Evolutionary conservation across 495 filamentous ascomycete genomes (phyloP), one percentile per base, ranked within the genome.

Genomic region (Cercophora samala): DNA sequence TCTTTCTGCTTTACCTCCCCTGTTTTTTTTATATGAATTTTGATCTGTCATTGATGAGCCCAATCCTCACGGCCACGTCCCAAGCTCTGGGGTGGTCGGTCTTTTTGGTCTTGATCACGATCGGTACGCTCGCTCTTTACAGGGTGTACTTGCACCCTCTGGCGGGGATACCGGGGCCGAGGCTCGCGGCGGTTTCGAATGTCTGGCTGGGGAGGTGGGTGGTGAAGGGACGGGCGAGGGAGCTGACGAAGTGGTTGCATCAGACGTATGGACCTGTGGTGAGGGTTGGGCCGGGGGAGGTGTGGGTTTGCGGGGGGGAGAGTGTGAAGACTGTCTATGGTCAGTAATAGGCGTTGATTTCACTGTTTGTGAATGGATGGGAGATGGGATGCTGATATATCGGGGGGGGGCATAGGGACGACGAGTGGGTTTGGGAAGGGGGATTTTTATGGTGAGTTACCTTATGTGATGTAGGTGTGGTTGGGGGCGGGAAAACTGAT

Each of bases 271-370:
- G 87, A 0, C 74, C 77, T 1, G 71, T 83, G 1, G 87, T 90
- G 25, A 81, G 86, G 1, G 73, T 88, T 13, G 87, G 86, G 0
- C 86, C 87, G 0, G 80, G 84, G 42, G 77, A 79, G 29, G 74
- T 89, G 11, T 87, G 82, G 61, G 78, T 88, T 9, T 72, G 80
- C 42, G 81, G 82, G 46, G 68, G 0, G 76, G 74, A 18, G 81
- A 72, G 0, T 81, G 84, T 58, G 68, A 67, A 15, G 63, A 52
- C 0, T n/a, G 79, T 86, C 1, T 87, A 87, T 67, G 58, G 78
- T 79, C 25, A 6, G 74, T 26, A 21, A 21, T 13, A 2, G 19
- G 46, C 62, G 5, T 4, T 58, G 4, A 54, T 21, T 54, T 21
- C 13, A 54, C n/a, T 21, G 9, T 56, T 56, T 21, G 6, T n/a